These are phyloP conservation scores for Pseudonectria buxi DNA, from an alignment of 2,329 filamentous ascomycete species.

Conservation along the genomic window DNA sequence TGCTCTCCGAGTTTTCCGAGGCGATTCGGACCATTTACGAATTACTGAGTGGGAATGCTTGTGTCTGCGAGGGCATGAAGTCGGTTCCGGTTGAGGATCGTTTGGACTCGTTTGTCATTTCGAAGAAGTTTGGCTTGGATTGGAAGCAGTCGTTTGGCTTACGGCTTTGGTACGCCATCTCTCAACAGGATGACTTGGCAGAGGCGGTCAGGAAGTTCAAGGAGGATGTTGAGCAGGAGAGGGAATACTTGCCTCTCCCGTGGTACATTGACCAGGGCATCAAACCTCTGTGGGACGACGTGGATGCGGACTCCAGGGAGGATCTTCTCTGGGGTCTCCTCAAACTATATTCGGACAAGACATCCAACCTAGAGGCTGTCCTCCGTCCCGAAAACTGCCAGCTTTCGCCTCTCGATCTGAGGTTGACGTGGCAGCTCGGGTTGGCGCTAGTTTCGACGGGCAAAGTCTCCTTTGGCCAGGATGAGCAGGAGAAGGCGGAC, in stretches of 20 bases:
- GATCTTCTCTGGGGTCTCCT: constrained; percentile 85
- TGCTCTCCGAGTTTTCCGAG: constrained; percentile 81
- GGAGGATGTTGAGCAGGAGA: constrained; percentile 63
- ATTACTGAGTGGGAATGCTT: constrained; percentile 80
- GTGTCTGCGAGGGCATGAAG: constrained; percentile 71
- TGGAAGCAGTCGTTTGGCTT: constrained; percentile 94
- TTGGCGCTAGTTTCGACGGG: constrained; percentile 52
- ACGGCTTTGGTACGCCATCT: constrained; percentile 79
- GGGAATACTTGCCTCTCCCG: constrained; percentile 66
- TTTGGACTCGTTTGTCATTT: constrained; percentile 71
- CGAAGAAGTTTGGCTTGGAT: constrained; percentile 75
- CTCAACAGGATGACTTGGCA: constrained; percentile 60
- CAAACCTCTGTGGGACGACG: constrained; percentile 54
- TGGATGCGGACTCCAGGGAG: constrained; percentile 52
- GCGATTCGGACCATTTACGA: constrained; percentile 83
- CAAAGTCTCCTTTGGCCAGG: constrained; percentile 45
- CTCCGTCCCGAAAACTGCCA: constrained; percentile 72
- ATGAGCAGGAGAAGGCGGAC: constrained; percentile 56
- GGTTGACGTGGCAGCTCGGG: constrained; percentile 80
- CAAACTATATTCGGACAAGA: constrained; percentile 64
- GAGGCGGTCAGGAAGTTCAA: constrained; percentile 67
- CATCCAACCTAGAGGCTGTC: constrained; percentile 58
- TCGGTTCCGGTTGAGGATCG: constrained; percentile 71
- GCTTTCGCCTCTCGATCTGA: constrained; percentile 65
- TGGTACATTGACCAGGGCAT: constrained; percentile 60